phyloP scores from a whole-genome alignment of 164 flowering plant genomes.

The Santalum album region DNA sequence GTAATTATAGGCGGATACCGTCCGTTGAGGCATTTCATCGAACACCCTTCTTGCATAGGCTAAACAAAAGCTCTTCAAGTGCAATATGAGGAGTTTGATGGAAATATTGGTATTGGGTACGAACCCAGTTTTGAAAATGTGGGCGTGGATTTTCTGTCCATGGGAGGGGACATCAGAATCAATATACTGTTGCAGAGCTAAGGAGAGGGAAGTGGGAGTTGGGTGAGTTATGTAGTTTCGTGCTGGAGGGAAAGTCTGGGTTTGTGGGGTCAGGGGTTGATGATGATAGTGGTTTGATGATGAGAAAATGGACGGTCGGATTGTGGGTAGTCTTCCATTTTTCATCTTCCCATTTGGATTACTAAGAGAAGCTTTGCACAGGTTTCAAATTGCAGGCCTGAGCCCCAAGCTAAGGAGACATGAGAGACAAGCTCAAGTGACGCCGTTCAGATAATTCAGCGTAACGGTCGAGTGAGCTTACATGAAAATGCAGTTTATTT shows the following conservation, averaged over 20 bases:
- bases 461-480: too few species aligned
- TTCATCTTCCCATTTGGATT: slow-evolving; percentile 21
- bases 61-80: slow-evolving; percentile 42
- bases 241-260: slow-evolving; percentile 9
- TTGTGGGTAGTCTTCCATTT: slow-evolving; percentile 13
- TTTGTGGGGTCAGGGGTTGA: not conserved
- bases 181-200: slow-evolving; percentile 59
- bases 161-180: slow-evolving; percentile 47
- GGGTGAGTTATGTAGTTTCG: slow-evolving; percentile 10
- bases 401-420: too few species aligned
- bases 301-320: slow-evolving; percentile 11
- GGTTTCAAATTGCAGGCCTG: too few species aligned
- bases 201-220: slow-evolving; percentile 26
- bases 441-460: too few species aligned
- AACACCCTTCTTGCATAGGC: slow-evolving; percentile 53
- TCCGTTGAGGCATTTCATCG: slow-evolving; percentile 56
- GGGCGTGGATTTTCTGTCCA: slow-evolving; percentile 70
- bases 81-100: slow-evolving; percentile 65
- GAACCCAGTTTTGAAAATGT: slow-evolving; percentile 60
- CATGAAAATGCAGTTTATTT: too few species aligned
- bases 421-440: too few species aligned
- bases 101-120: slow-evolving; percentile 46
- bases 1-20: slow-evolving; percentile 71
- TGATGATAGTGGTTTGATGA: not conserved
- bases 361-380: too few species aligned